phyloP scores from a whole-genome alignment of 495 filamentous ascomycete species.

The Cudoniella acicularis region DNA sequence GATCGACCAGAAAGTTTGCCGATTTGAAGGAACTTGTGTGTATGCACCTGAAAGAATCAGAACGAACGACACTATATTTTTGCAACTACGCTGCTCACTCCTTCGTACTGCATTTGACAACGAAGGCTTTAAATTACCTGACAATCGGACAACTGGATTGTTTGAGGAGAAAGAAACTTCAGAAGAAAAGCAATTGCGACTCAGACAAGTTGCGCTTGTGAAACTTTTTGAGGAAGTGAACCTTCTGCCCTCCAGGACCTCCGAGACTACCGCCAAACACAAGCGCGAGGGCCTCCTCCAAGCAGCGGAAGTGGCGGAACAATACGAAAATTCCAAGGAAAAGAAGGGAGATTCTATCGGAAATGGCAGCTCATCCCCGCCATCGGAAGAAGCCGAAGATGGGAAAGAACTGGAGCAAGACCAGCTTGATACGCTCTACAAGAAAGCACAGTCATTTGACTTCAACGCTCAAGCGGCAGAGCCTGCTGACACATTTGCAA shows the following conservation, averaged over 20 bases:
- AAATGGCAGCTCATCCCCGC: constrained; percentile 42
- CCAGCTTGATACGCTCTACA: constrained; percentile 89
- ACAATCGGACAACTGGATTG: constrained; percentile 66
- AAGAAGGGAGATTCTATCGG: constrained; percentile 40
- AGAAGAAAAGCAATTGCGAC: constrained; percentile 79
- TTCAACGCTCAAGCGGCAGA: constrained; percentile 85
- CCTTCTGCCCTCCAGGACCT: constrained; percentile 67
- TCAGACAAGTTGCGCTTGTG: constrained; percentile 83
- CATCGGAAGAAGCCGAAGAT: constrained; percentile 69
- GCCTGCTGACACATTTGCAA: constrained; percentile 73
- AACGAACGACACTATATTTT: constrained; percentile 87
- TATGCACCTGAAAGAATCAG: constrained; percentile 79
- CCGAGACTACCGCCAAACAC: constrained; percentile 71
- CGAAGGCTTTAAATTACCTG: constrained; percentile 50
- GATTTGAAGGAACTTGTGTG: constrained; percentile 85
- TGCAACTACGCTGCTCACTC: constrained; percentile 80
- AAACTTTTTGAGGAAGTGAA: constrained; percentile 87
- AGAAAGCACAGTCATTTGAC: constrained; percentile 95
- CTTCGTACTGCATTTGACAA: constrained; percentile 69
- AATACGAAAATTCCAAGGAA: constrained; percentile 59
- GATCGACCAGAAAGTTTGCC: constrained; percentile 87
- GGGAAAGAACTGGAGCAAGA: constrained; percentile 90
- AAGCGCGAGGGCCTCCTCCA: constrained; percentile 79
- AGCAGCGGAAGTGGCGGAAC: constrained; percentile 80
- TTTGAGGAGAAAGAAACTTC: constrained; percentile 82